Percentiles rank a stretch among this genome's conserved stretches.
phyloP scores from a whole-genome alignment of 2,329 filamentous ascomycete genomes.

The Penicillium paneum region DNA sequence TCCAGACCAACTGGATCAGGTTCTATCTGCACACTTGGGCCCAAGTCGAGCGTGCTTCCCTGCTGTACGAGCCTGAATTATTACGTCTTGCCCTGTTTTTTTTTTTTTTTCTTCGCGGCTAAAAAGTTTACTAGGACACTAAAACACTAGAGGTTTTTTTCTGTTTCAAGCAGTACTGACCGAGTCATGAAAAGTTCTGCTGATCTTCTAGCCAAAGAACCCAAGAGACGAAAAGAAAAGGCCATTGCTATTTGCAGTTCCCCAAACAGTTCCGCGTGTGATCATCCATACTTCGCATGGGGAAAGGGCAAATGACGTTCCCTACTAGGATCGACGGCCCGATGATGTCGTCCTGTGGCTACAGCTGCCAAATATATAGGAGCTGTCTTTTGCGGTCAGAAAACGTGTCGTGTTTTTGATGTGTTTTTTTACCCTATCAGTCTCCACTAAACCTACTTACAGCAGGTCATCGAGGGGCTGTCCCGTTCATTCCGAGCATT shows the following conservation, averaged over 20 bases:
- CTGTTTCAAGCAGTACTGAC: neutral
- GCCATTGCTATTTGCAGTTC: neutral
- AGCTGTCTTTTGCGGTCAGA: neutral
- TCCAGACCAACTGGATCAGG: slow-evolving; percentile 17
- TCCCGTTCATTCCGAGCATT: slow-evolving; percentile 10
- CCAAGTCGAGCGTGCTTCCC: slow-evolving; percentile 9
- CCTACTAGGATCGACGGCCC: slow-evolving; percentile 15
- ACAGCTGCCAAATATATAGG: slow-evolving; percentile 10
- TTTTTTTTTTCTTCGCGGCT: neutral
- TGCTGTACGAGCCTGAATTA: slow-evolving; percentile 1
- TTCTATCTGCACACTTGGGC: slow-evolving; percentile 2
- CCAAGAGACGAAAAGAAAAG: neutral
- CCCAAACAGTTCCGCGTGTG: slow-evolving; percentile 9
- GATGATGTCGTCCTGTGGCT: slow-evolving; percentile 20
- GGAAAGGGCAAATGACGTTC: slow-evolving; percentile 11
- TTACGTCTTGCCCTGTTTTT: neutral
- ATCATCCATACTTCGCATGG: slow-evolving; percentile 1
- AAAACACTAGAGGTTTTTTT: neutral
- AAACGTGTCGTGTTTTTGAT: neutral
- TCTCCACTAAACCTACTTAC: neutral
- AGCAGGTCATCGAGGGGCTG: neutral
- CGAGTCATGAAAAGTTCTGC: neutral
- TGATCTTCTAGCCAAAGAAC: neutral
- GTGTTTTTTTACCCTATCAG: slow-evolving; percentile 1
- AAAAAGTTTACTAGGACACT: neutral